Percentiles rank a stretch among this genome's conserved stretches.
Evolutionary conservation across 306 rosid genomes (phyloP).

Genomic region (Cucurbita ficifolia): DNA sequence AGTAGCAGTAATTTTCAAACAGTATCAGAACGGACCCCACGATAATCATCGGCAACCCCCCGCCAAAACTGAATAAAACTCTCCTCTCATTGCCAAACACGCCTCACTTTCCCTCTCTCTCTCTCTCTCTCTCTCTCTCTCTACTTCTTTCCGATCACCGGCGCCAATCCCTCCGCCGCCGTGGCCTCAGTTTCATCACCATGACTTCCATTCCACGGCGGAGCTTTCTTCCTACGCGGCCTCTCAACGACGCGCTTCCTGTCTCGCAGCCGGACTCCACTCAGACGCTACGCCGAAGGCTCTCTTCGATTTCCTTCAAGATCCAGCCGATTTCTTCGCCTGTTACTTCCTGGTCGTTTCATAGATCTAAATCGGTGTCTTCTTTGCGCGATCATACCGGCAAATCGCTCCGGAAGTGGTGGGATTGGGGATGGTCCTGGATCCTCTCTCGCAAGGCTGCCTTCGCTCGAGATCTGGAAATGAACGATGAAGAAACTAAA

Average conservation of each 20-base stretch:
- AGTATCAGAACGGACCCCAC: neutral
- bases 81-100: neutral
- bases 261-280: constrained; percentile 22
- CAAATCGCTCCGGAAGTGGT: constrained; percentile 49
- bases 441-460: constrained; percentile 51
- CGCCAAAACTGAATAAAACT: constrained; percentile 2
- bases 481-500: constrained; percentile 67
- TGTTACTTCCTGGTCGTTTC: constrained; percentile 37
- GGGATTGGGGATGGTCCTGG: constrained; percentile 79
- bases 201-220: neutral
- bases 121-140: neutral
- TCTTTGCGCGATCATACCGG: constrained; percentile 56
- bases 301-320: constrained; percentile 56
- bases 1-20: neutral
- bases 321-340: constrained; percentile 33
- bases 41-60: neutral
- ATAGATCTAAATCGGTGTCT: constrained; percentile 53
- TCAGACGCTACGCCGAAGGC: constrained; percentile 40
- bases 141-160: neutral
- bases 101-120: neutral
- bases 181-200: neutral
- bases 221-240: constrained; percentile 17
- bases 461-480: constrained; percentile 68
- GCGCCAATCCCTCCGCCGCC: neutral
- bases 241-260: constrained; percentile 34